A percentile compares a stretch with the other conserved stretches of the same genome.
phyloP scores from a whole-genome alignment of 768 basidiomycete species.

The Rhodotorula graminis region DNA sequence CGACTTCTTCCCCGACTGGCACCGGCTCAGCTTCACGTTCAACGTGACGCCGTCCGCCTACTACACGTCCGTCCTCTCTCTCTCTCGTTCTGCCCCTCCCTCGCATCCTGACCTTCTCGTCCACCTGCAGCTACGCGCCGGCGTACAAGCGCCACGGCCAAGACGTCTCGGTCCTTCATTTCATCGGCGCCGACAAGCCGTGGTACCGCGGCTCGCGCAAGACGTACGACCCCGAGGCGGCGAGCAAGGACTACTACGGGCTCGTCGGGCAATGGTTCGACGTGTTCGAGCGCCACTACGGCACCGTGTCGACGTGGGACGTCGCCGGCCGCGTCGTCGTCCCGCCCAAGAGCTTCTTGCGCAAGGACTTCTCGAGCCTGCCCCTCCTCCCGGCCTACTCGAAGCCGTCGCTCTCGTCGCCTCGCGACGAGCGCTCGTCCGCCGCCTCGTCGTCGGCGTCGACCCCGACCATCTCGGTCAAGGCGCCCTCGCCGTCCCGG shows the following conservation, averaged over 20 bases:
- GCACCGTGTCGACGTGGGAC: slow-evolving; percentile 53
- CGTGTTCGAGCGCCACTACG: slow-evolving; percentile 83
- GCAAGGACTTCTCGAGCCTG: slow-evolving; percentile 34
- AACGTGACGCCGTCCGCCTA: slow-evolving; percentile 97
- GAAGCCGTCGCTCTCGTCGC: slow-evolving; percentile 3
- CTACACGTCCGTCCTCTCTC: slow-evolving; percentile 68
- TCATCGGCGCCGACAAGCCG: slow-evolving; percentile 93
- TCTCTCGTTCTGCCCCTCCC: background rate
- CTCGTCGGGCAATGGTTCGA: slow-evolving; percentile 87
- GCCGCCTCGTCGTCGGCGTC: background rate
- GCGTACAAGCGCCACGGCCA: slow-evolving; percentile 91
- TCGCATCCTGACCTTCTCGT: background rate
- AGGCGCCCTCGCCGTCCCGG: slow-evolving; percentile 1
- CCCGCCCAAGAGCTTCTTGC: slow-evolving; percentile 46
- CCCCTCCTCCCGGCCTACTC: slow-evolving; percentile 51
- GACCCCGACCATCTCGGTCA: slow-evolving; percentile 22
- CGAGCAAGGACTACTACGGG: slow-evolving; percentile 64
- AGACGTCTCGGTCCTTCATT: slow-evolving; percentile 79
- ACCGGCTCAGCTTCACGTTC: slow-evolving; percentile 92
- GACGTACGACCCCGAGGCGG: slow-evolving; percentile 30
- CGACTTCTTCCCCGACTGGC: slow-evolving; percentile 71
- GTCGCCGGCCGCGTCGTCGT: slow-evolving; percentile 34
- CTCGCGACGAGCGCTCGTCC: too few relatives aligned
- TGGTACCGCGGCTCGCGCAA: slow-evolving; percentile 56
- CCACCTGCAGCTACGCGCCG: slow-evolving; percentile 71